Percentiles rank a stretch among this genome's conserved stretches.
Evolutionary conservation across 345 rosid species (phyloP).

Genomic region (Murraya paniculata): DNA sequence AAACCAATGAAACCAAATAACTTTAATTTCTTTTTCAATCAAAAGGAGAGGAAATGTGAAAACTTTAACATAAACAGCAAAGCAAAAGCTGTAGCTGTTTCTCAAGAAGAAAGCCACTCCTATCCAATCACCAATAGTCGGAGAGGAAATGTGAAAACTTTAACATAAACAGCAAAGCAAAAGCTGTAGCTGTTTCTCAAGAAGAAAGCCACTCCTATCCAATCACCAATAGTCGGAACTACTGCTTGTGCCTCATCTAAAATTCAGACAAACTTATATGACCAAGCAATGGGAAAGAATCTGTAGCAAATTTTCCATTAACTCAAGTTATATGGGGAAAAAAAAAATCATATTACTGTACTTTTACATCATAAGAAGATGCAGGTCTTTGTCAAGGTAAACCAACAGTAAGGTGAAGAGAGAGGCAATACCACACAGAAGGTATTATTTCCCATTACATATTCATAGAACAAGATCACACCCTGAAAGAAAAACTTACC

Average conservation of each 20-base stretch:
- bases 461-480: not conserved
- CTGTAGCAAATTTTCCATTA: not conserved
- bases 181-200: not conserved
- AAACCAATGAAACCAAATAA: not conserved
- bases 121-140: not conserved
- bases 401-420: not conserved
- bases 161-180: not conserved
- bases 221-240: not conserved
- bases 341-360: not conserved
- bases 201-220: not conserved
- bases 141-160: not conserved
- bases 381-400: not conserved
- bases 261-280: not conserved
- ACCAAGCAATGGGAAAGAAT: not conserved
- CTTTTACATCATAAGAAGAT: not conserved
- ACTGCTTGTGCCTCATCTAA: not conserved
- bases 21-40: not conserved
- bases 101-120: not conserved
- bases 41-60: not conserved
- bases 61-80: not conserved
- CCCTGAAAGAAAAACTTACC: slow-evolving; percentile 42
- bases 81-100: not conserved
- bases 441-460: not conserved
- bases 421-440: not conserved
- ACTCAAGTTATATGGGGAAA: not conserved